phyloP scores from a whole-genome alignment of 2,329 filamentous ascomycete species.

The Pseudogymnoascus sp. region DNA sequence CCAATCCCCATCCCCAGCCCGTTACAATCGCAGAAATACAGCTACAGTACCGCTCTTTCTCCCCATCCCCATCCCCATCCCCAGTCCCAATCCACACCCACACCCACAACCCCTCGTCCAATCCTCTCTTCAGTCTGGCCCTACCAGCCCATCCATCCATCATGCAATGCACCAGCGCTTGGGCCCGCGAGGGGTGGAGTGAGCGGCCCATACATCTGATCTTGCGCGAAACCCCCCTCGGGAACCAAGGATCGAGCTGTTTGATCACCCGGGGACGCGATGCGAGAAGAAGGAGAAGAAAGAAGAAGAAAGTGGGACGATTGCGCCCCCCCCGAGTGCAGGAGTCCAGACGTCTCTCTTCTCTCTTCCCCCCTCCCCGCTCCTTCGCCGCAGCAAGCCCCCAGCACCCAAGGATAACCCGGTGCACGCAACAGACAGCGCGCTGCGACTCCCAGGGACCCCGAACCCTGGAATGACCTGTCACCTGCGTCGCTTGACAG shows the following conservation, averaged over 20 bases:
- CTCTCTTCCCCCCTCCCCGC: no score
- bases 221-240: background rate
- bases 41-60: no score
- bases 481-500: background rate
- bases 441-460: background rate
- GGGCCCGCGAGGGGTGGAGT: background rate
- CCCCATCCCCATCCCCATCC: background rate
- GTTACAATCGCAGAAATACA: background rate
- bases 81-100: background rate
- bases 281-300: no score
- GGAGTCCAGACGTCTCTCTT: background rate
- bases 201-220: background rate
- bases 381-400: background rate
- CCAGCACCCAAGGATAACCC: background rate
- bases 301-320: background rate
- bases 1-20: background rate
- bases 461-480: conserved; percentile 4
- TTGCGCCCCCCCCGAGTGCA: background rate
- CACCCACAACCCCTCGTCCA: background rate
- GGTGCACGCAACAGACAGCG: background rate
- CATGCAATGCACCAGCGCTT: conserved; percentile 1
- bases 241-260: background rate
- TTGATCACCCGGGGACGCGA: background rate
- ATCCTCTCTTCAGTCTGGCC: background rate
- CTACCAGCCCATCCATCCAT: background rate